A percentile compares a stretch with the other conserved stretches of the same genome.
phyloP scores from a whole-genome alignment of 2,329 filamentous ascomycete species.

The Hypoxylon sp. region DNA sequence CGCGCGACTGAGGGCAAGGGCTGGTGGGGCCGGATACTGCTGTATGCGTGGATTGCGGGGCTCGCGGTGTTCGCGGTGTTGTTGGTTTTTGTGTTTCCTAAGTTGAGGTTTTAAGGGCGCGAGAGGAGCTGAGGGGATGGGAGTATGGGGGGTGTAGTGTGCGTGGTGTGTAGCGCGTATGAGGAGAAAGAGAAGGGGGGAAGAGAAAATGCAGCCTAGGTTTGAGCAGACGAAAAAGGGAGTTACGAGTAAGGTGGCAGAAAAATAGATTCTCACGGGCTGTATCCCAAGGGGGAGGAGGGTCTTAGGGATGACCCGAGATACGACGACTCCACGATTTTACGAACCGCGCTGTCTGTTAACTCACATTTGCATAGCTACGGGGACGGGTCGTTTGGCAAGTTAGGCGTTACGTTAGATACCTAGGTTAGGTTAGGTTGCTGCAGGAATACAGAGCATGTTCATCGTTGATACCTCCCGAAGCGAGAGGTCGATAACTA shows the following conservation, averaged over 20 bases:
- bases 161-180: no score
- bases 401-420: constrained; percentile 24
- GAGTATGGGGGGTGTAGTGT: no score
- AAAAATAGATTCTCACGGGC: not conserved
- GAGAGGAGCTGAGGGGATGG: not conserved
- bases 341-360: constrained; percentile 16
- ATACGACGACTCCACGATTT: constrained; percentile 21
- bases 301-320: not conserved
- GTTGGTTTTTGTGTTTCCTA: constrained; percentile 88
- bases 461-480: not conserved
- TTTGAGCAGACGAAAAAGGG: not conserved
- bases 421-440: not conserved
- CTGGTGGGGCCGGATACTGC: constrained; percentile 85
- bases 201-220: not conserved
- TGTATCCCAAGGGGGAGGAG: not conserved
- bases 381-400: constrained; percentile 16
- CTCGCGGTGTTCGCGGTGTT: constrained; percentile 84
- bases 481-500: not conserved
- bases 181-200: not conserved
- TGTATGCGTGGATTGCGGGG: constrained; percentile 87
- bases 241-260: not conserved
- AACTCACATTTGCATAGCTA: constrained; percentile 23
- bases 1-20: constrained; percentile 90
- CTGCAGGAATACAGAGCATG: constrained; percentile 7
- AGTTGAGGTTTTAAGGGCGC: constrained; percentile 79